phyloP scores from a whole-genome alignment of 306 rosid genomes.

The Acacia confusa region DNA sequence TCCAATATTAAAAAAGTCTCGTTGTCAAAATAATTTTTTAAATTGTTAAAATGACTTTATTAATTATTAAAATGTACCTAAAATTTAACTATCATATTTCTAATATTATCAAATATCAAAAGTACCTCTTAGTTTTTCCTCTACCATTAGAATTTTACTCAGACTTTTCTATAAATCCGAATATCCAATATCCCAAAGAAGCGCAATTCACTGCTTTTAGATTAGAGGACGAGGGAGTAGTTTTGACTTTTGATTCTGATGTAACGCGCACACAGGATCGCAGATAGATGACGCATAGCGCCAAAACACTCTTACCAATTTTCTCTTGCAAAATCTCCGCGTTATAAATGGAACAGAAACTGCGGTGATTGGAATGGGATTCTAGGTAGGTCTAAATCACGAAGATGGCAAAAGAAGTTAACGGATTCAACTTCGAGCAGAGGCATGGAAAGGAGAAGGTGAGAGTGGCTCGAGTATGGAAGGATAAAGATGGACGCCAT shows the following conservation, averaged over 20 bases:
- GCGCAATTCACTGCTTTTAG: too few species aligned
- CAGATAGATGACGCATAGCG: neutral
- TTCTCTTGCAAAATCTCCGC: neutral
- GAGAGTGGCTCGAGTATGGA: constrained; percentile 86
- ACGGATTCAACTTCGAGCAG: constrained; percentile 75
- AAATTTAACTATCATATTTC: too few species aligned
- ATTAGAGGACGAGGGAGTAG: constrained; percentile 35
- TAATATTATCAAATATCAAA: too few species aligned
- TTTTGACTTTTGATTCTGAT: neutral
- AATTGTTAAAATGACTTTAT: too few species aligned
- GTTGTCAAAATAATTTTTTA: too few species aligned
- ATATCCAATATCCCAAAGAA: too few species aligned
- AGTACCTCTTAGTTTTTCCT: too few species aligned
- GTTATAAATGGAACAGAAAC: neutral
- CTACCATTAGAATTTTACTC: too few species aligned
- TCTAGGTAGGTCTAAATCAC: neutral
- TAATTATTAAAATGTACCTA: too few species aligned
- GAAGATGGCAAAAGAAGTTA: constrained; percentile 46
- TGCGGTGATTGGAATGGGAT: neutral
- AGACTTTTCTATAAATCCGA: too few species aligned
- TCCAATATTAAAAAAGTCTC: too few species aligned
- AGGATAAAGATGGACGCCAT: constrained; percentile 53
- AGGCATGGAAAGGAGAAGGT: constrained; percentile 86
- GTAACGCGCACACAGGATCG: neutral
- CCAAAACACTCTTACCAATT: neutral